A percentile compares a stretch with the other conserved stretches of the same genome.
phyloP scores from a whole-genome alignment of 257 asterid species.

The Pogostemon cablin region DNA sequence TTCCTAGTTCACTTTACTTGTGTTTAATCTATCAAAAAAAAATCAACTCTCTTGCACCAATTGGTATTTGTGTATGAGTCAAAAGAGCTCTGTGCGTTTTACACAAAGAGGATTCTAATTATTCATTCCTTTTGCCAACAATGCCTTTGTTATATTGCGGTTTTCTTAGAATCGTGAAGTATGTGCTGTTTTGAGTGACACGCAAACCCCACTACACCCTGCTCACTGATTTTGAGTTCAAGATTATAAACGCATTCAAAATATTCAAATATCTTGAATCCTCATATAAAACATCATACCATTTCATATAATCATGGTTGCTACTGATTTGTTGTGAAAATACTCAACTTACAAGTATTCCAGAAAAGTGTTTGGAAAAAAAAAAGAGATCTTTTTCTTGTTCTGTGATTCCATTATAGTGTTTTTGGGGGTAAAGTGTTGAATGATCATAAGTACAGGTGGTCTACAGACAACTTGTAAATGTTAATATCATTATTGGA shows the following conservation, averaged over 20 bases:
- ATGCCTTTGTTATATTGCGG: background rate
- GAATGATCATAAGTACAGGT: background rate
- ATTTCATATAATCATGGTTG: background rate
- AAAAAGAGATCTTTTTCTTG: background rate
- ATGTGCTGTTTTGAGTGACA: background rate
- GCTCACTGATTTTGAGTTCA: background rate
- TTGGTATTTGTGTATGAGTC: background rate
- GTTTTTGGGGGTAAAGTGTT: background rate
- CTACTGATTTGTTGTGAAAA: background rate
- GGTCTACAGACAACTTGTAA: background rate
- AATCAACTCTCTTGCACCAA: background rate
- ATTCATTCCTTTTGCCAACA: background rate
- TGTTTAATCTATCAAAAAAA: background rate
- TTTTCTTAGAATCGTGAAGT: background rate
- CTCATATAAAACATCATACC: background rate
- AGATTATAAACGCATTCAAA: background rate
- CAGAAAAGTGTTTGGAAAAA: background rate
- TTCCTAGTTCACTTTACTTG: background rate
- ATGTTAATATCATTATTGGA: slow-evolving; percentile 25
- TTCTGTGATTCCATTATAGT: slow-evolving; percentile 16
- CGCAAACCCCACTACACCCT: background rate
- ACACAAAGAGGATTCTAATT: background rate
- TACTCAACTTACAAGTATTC: slow-evolving; percentile 11
- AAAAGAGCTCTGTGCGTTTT: slow-evolving; percentile 25
- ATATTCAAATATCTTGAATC: background rate